Conservation (phyloP, 352 stramenopile genomes). For the Phytophthora vignae region DNA sequence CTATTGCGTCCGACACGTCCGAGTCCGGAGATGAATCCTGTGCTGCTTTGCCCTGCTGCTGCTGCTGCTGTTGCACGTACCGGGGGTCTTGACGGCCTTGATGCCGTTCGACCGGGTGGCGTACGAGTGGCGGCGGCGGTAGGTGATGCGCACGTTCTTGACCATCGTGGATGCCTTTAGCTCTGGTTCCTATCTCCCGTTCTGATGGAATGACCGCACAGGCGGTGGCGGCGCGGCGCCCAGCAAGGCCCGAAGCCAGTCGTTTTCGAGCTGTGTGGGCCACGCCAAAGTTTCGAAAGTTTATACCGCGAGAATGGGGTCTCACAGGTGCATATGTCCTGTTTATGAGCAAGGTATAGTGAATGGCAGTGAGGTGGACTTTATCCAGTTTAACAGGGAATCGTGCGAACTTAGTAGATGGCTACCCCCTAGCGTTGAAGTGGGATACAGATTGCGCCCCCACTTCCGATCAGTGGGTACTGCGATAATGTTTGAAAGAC, state of each 20-base stretch:
- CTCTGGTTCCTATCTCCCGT: constrained; percentile 76
- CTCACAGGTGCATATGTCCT: background rate
- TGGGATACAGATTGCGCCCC: too few species aligned
- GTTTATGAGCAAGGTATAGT: background rate
- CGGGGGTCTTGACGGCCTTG: constrained; percentile 96
- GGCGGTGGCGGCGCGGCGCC: constrained; percentile 19
- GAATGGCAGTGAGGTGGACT: background rate
- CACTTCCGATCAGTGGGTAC: too few species aligned
- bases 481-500: too few species aligned
- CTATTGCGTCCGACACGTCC: too few species aligned
- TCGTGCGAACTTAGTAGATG: background rate
- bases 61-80: constrained; percentile 55
- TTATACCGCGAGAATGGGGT: background rate
- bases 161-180: constrained; percentile 77
- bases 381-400: background rate
- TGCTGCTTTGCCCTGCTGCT: background rate
- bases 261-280: constrained; percentile 45
- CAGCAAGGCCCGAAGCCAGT: constrained; percentile 57
- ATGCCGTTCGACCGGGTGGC: constrained; percentile 95
- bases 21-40: too few species aligned
- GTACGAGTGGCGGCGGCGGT: constrained; percentile 97
- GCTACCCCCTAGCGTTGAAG: too few species aligned
- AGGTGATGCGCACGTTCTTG: constrained; percentile 96
- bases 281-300: background rate
- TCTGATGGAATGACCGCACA: constrained; percentile 63